Evolutionary conservation across 2,329 filamentous ascomycete genomes (phyloP), one percentile per base, ranked within the genome.

Genomic region (Exophiala calicioides): DNA sequence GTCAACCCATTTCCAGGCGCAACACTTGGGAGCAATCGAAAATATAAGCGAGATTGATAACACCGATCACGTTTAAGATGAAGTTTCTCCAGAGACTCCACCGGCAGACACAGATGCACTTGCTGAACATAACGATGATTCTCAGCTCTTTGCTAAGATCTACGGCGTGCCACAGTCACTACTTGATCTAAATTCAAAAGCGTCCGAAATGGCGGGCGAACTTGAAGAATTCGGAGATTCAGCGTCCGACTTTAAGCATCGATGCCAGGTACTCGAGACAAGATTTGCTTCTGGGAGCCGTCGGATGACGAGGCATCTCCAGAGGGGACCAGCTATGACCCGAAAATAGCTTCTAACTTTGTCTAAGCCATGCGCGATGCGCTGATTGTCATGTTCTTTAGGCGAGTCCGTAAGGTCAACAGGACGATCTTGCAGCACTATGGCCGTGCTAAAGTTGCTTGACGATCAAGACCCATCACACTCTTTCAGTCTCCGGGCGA

Each of bases 351-450:
- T 18, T 44, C 41, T 7, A 30, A 44, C 20, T 32, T 44, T 9
- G 41, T 44, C 13, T 32, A 44, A 44, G 41, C 41, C 21, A 44
- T 44, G 41, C 41, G 36, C 16, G 31, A 44, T 23, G 41, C 41
- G 23, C 21, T 44, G 12, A 36, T 36, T 26, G 41, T 44, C 10
- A 44, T 36, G 41, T 44, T 44, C 32, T 44, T 44, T 16, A 30
- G 41, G 21, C 35, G 41, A 29, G 41, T 44, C 19, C 26, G 41
- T 12, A 24, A 30, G 8, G n/a, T n/a, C n/a, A n/a, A n/a, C n/a
- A n/a, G n/a, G n/a, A n/a, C n/a, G n/a, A n/a, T n/a, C n/a, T n/a
- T n/a, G n/a, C n/a, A n/a, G n/a, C n/a, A n/a, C n/a, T n/a, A n/a
- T n/a, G n/a, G n/a, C n/a, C n/a, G n/a, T n/a, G n/a, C n/a, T n/a